Conservation (phyloP, 2,329 filamentous ascomycete genomes). For the Talaromyces islandicus region DNA sequence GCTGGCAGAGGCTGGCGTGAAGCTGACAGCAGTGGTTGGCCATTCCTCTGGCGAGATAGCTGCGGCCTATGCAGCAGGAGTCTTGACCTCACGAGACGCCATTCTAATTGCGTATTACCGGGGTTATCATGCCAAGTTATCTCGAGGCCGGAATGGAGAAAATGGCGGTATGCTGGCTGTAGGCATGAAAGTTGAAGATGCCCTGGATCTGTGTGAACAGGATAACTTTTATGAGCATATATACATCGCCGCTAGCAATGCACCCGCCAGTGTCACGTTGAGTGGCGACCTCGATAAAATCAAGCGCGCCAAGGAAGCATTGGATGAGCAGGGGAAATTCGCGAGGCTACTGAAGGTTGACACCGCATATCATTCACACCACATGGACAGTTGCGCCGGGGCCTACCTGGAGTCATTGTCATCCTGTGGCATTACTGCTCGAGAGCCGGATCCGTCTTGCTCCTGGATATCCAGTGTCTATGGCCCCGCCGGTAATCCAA, state of each 20-base stretch:
- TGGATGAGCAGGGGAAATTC: slow-evolving; percentile 4
- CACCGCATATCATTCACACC: neutral
- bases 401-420: neutral
- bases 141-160: no score
- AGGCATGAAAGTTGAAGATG: slow-evolving; percentile 33
- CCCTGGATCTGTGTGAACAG: no score
- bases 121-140: slow-evolving; percentile 29
- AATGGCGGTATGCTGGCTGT: slow-evolving; percentile 51
- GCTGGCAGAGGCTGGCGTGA: slow-evolving; percentile 23
- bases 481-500: no score
- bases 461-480: neutral
- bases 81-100: slow-evolving; percentile 37
- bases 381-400: neutral
- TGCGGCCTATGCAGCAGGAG: slow-evolving; percentile 47
- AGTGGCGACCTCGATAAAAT: slow-evolving; percentile 32
- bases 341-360: neutral
- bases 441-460: slow-evolving; percentile 17
- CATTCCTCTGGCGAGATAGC: slow-evolving; percentile 48
- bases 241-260: slow-evolving; percentile 37
- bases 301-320: neutral
- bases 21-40: slow-evolving; percentile 35
- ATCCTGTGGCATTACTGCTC: slow-evolving; percentile 22
- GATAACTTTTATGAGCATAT: no score
- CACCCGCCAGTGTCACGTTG: slow-evolving; percentile 37
- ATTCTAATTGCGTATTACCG: slow-evolving; percentile 44